A percentile compares a stretch with the other conserved stretches of the same genome.
These are phyloP conservation scores for Rutidosis leptorrhynchoides DNA, from an alignment of 129 eudicot species.

Conservation along the genomic window DNA sequence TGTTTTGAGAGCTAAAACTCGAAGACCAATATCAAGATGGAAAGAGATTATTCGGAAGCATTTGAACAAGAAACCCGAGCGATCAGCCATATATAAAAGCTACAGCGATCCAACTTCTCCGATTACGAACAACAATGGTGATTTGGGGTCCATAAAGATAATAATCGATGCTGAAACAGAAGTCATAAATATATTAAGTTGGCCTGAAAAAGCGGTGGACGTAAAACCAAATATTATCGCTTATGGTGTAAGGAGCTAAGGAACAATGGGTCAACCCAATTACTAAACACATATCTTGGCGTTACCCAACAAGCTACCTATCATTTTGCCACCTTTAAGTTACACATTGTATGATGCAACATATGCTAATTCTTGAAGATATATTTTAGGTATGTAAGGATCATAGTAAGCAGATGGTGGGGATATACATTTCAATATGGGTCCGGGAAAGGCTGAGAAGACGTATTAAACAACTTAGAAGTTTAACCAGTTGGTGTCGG, in stretches of 20 bases:
- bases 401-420: constrained; percentile 98
- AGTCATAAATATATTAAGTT: constrained; percentile 43
- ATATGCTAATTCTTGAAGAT: constrained; percentile 26
- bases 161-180: constrained; percentile 22
- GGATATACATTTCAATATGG: constrained; percentile 90
- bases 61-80: constrained; percentile 57
- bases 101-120: constrained; percentile 96
- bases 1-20: constrained; percentile 88
- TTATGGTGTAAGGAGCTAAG: constrained; percentile 53
- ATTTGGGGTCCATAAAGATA: constrained; percentile 11
- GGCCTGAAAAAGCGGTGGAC: constrained; percentile 77
- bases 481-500: constrained; percentile 98
- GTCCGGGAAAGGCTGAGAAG: constrained; percentile 80
- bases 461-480: constrained; percentile 77
- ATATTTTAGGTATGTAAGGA: constrained; percentile 54
- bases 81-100: constrained; percentile 55
- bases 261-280: constrained; percentile 23
- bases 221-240: constrained; percentile 49
- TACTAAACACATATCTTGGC: too few species aligned
- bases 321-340: too few species aligned
- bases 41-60: constrained; percentile 74
- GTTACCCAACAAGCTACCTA: too few species aligned
- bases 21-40: constrained; percentile 82
- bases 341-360: constrained; percentile 3
- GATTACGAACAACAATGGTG: constrained; percentile 38